Base-by-base conservation (phyloP, 2,329 filamentous ascomycete genomes). In the Trichoderma sp. region DNA sequence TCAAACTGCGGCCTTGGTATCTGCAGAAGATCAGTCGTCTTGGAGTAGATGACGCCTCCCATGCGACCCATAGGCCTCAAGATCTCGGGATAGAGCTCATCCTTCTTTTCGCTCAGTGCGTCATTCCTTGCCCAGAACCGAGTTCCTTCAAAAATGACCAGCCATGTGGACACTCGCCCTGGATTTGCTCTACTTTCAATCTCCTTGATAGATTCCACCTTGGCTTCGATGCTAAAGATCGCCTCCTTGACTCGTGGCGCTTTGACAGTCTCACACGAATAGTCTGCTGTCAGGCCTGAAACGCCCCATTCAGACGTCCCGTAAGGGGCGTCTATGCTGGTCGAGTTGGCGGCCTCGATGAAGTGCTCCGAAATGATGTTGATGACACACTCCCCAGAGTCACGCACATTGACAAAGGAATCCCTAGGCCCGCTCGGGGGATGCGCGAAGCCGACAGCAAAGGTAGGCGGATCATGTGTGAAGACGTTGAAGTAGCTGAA, bases 41-140 rank as follows among this genome's bases (percentile, higher is more conserved):
- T 87, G 0, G 87, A 92, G 79, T 97, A 98, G 0, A 92, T 92
- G 76, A 98, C 97, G 2, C 95, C 95, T 30, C 95, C 95, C 28
- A 98, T 77, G 47, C 95, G 88, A 74, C 89, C 89, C 17, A 97
- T 86, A 0, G 95, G 94, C 73, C 88, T 88, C 70, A 98, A 82
- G 9, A 97, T 86, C 67, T 83, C 87, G 12, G 93, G 89, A 80
- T 97, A 92, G 71, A 98, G 85, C 55, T 93, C 76, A 75, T 90
- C 93, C 77, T 85, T 87, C 9, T 94, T 91, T 78, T 93, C 89
- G 76, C 97, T 93, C 73, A 97, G 84, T 3, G 94, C 94, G 82
- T 98, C 95, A 79, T 97, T 93, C 68, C 95, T 84, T 2, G 91
- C 94, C 94, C 95, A 98, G 79, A 98, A 97, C 32, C 91, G 86